A percentile compares a stretch with the other conserved stretches of the same genome.
These are phyloP conservation scores for Lachancea waltii DNA, from an alignment of 805 yeast species.

Conservation along the genomic window DNA sequence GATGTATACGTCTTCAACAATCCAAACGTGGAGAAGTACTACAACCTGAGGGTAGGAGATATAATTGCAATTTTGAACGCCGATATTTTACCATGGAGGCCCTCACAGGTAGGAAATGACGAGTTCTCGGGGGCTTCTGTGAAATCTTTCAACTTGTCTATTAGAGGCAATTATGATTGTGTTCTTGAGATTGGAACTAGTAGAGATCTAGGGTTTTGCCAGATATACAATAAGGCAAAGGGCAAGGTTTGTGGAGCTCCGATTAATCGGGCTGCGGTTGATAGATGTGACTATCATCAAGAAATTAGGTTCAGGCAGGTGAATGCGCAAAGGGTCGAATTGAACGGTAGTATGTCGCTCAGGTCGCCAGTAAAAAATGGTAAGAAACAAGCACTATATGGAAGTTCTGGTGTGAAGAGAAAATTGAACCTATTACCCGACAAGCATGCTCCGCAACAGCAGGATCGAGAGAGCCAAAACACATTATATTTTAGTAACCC, in stretches of 20 bases:
- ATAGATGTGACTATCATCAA: slow-evolving; percentile 66
- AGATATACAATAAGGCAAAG: slow-evolving; percentile 38
- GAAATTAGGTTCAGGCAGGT: slow-evolving; percentile 48
- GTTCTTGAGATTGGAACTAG: slow-evolving; percentile 71
- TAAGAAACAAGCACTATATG: slow-evolving; percentile 37
- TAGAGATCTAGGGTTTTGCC: slow-evolving; percentile 62
- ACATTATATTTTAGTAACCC: slow-evolving; percentile 36
- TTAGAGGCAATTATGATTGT: slow-evolving; percentile 45
- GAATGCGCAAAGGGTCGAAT: slow-evolving; percentile 66
- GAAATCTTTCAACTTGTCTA: slow-evolving; percentile 46
- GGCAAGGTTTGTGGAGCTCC: slow-evolving; percentile 54
- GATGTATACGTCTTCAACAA: slow-evolving; percentile 56
- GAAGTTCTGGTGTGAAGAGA: slow-evolving; percentile 29
- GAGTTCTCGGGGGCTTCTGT: slow-evolving; percentile 23
- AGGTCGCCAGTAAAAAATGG: slow-evolving; percentile 50
- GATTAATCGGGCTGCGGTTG: slow-evolving; percentile 46
- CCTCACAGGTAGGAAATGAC: slow-evolving; percentile 16
- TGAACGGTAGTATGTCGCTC: slow-evolving; percentile 53
- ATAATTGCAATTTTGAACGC: slow-evolving; percentile 75
- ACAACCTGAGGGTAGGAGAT: slow-evolving; percentile 71
- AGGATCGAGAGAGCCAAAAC: slow-evolving; percentile 12
- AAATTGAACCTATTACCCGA: slow-evolving; percentile 12
- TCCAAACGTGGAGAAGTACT: slow-evolving; percentile 58
- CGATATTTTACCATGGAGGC: slow-evolving; percentile 39
- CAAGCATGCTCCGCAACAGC: slow-evolving; percentile 4